Percentiles rank a stretch among this genome's conserved stretches.
These are phyloP conservation scores for Xylaria castorea DNA, from an alignment of 495 filamentous ascomycete species.

Conservation along the genomic window DNA sequence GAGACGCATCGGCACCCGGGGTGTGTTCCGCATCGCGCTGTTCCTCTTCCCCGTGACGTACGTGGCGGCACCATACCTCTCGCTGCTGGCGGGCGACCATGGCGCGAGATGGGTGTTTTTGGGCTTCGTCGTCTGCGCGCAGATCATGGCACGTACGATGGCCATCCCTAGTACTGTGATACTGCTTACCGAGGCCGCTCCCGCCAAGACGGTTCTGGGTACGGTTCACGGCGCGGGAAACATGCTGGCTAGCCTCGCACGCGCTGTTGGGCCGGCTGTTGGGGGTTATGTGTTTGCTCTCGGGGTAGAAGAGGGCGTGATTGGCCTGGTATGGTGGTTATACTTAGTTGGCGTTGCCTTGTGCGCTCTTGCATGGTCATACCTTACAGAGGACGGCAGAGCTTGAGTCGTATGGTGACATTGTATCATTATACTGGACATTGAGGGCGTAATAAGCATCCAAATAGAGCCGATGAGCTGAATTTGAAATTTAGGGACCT, in stretches of 20 bases:
- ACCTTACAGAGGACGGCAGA: conserved; percentile 29
- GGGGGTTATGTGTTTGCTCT: conserved; percentile 68
- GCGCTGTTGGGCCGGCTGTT: conserved; percentile 71
- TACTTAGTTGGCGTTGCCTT: conserved; percentile 43
- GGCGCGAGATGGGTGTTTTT: conserved; percentile 59
- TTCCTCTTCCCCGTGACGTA: conserved; percentile 73
- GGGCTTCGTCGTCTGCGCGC: conserved; percentile 65
- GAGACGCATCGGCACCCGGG: conserved; percentile 65
- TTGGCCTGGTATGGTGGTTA: conserved; percentile 78
- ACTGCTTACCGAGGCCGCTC: conserved; percentile 72
- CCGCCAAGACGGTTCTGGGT: conserved; percentile 65
- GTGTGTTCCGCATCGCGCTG: conserved; percentile 63
- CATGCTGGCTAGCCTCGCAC: conserved; percentile 63
- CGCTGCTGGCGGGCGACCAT: conserved; percentile 56
- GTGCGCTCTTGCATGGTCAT: conserved; percentile 40
- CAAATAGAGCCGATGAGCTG: not conserved
- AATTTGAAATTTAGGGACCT: not conserved
- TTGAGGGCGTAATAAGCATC: not conserved
- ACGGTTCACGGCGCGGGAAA: conserved; percentile 75
- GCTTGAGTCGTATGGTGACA: not conserved
- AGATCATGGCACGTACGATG: conserved; percentile 76
- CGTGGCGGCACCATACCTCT: conserved; percentile 69
- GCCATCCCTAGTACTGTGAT: conserved; percentile 72
- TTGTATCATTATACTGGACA: not conserved
- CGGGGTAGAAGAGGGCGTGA: conserved; percentile 68